Evolutionary conservation across 176 grass and related monocot genomes (phyloP).

Genomic region (Triticum turgidum): DNA sequence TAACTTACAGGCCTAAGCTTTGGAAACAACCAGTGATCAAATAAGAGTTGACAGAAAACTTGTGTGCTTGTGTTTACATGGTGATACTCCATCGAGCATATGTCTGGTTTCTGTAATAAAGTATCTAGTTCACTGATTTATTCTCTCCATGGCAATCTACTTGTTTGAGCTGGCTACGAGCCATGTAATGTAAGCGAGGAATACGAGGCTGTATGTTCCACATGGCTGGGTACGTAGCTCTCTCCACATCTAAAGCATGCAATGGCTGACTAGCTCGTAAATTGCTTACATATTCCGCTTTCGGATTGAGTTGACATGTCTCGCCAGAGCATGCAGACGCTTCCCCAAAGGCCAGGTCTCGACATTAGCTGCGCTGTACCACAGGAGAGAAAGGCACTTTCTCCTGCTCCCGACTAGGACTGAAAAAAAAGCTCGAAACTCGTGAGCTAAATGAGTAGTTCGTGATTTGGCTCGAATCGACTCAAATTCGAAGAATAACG

Average conservation of each 20-base stretch:
- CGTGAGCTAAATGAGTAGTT: too few species aligned
- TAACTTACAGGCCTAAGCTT: constrained; percentile 7
- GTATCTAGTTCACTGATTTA: not conserved
- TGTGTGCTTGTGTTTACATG: constrained; percentile 16
- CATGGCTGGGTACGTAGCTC: not conserved
- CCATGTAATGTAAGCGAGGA: not conserved
- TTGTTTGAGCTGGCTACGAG: not conserved
- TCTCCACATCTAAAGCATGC: not conserved
- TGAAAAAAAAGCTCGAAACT: too few species aligned
- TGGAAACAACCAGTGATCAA: constrained; percentile 21
- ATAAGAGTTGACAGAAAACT: constrained; percentile 16
- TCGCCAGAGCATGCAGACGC: not conserved
- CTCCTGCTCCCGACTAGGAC: not conserved
- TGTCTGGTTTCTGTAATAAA: not conserved
- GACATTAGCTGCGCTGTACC: not conserved
- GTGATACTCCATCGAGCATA: not conserved
- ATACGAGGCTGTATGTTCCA: not conserved
- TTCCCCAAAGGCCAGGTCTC: not conserved
- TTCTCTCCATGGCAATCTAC: not conserved
- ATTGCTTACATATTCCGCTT: not conserved
- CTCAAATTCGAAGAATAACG: too few species aligned
- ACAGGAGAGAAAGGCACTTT: not conserved
- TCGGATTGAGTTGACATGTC: not conserved
- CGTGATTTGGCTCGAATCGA: too few species aligned
- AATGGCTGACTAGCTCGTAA: too few species aligned